A percentile compares a stretch with the other conserved stretches of the same genome.
Conservation (phyloP, 2,329 filamentous ascomycete genomes). For the Dryadomyces quercus-mongolicae region DNA sequence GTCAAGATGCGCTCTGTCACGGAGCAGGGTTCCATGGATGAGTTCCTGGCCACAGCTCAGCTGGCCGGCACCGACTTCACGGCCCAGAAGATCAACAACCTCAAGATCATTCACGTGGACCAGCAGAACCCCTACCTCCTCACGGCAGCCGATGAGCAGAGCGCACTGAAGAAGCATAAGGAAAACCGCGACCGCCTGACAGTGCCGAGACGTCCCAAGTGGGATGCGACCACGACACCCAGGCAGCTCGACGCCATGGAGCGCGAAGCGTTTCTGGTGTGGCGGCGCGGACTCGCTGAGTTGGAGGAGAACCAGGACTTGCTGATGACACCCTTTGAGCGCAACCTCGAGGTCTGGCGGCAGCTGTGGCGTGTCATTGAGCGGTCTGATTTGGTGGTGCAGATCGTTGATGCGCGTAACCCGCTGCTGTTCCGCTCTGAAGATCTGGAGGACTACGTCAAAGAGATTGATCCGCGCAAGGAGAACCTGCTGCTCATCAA, state of each 20-base stretch:
- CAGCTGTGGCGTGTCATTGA: constrained; percentile 98
- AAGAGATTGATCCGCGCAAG: constrained; percentile 79
- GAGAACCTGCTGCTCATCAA: constrained; percentile 89
- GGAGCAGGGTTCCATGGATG: constrained; percentile 90
- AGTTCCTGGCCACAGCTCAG: constrained; percentile 91
- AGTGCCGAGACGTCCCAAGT: constrained; percentile 78
- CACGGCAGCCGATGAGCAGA: constrained; percentile 71
- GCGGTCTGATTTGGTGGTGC: constrained; percentile 85
- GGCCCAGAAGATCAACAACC: constrained; percentile 96
- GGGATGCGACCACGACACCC: constrained; percentile 77
- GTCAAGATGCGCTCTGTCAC: constrained; percentile 99
- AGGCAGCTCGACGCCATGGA: constrained; percentile 70
- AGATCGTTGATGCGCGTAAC: constrained; percentile 96
- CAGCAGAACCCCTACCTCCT: constrained; percentile 92
- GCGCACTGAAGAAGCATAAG: constrained; percentile 67
- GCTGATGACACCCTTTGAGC: constrained; percentile 94
- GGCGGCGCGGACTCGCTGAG: constrained; percentile 83
- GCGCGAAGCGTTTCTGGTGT: constrained; percentile 69
- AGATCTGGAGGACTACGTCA: constrained; percentile 87
- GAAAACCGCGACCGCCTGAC: constrained; percentile 69
- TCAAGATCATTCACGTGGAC: constrained; percentile 96
- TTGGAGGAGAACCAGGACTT: constrained; percentile 89
- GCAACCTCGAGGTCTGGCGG: constrained; percentile 95
- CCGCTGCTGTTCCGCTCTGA: constrained; percentile 89
- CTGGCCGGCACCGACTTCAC: constrained; percentile 98